A percentile compares a stretch with the other conserved stretches of the same genome.
Evolutionary conservation across 345 rosid species (phyloP).

Genomic region (Pugionium dolabratum): DNA sequence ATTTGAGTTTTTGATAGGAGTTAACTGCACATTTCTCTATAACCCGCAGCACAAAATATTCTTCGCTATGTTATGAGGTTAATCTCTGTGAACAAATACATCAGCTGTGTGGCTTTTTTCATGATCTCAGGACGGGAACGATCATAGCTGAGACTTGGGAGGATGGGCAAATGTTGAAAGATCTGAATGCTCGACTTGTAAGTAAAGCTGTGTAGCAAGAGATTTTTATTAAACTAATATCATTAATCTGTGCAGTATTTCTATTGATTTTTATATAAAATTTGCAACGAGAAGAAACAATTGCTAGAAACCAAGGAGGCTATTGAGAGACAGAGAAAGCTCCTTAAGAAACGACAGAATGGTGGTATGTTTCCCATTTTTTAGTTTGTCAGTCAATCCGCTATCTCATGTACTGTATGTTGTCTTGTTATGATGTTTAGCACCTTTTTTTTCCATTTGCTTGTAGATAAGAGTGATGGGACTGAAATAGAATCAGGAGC

Average conservation of each 20-base stretch:
- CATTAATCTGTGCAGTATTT: conserved; percentile 4
- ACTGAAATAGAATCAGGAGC: conserved; percentile 69
- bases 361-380: conserved; percentile 48
- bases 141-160: conserved; percentile 99
- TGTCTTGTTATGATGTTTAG: conserved; percentile 20
- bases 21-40: background rate
- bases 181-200: conserved; percentile 92
- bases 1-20: background rate
- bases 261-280: conserved; percentile 23
- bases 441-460: conserved; percentile 35
- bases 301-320: conserved; percentile 92
- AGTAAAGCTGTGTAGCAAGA: conserved; percentile 36
- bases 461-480: conserved; percentile 84
- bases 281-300: conserved; percentile 56
- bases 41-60: conserved; percentile 5
- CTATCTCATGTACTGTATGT: conserved; percentile 9
- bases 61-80: conserved; percentile 16
- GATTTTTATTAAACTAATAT: conserved; percentile 13
- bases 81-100: conserved; percentile 3
- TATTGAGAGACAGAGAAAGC: conserved; percentile 89
- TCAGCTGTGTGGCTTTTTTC: conserved; percentile 24
- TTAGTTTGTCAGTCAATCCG: conserved; percentile 19
- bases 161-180: conserved; percentile 95
- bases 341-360: conserved; percentile 85
- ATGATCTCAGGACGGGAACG: conserved; percentile 85